Conservation (phyloP, 805 yeast species). For the Saccharomyces jurei region DNA sequence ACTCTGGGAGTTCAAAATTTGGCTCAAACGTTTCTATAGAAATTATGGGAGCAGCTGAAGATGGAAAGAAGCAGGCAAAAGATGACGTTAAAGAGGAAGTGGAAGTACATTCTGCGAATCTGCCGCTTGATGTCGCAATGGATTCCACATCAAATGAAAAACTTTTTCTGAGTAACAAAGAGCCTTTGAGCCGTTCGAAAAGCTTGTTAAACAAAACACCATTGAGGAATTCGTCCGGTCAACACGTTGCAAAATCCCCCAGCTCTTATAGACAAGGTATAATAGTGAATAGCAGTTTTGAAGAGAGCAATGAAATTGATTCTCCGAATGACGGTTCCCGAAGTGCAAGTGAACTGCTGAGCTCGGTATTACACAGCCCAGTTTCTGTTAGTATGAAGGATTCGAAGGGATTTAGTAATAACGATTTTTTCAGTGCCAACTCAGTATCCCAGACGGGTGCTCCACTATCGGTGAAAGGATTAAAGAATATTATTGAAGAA, state of each 20-base stretch:
- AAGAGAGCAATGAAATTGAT: background rate
- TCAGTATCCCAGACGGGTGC: background rate
- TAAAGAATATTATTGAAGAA: background rate
- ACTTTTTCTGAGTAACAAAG: background rate
- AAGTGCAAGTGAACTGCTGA: background rate
- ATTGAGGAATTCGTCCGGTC: conserved; percentile 10
- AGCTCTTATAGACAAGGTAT: conserved; percentile 1
- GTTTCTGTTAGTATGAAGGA: background rate
- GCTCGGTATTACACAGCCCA: background rate
- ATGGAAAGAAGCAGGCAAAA: background rate
- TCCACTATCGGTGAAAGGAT: background rate
- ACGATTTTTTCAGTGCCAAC: background rate
- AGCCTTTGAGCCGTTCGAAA: background rate
- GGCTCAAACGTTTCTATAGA: conserved; percentile 2
- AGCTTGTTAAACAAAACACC: conserved; percentile 20
- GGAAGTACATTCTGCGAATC: conserved; percentile 9
- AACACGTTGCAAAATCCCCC: background rate
- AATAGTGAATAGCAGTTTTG: background rate
- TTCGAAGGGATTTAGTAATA: background rate
- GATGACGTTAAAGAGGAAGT: background rate
- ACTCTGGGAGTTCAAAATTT: conserved; percentile 12
- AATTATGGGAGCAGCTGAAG: background rate
- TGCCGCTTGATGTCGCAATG: conserved; percentile 21
- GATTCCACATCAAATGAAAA: conserved; percentile 12
- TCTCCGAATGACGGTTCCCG: background rate